These are phyloP conservation scores for Albifimbria verrucaria DNA, from an alignment of 2,329 filamentous ascomycete genomes.

Conservation along the genomic window DNA sequence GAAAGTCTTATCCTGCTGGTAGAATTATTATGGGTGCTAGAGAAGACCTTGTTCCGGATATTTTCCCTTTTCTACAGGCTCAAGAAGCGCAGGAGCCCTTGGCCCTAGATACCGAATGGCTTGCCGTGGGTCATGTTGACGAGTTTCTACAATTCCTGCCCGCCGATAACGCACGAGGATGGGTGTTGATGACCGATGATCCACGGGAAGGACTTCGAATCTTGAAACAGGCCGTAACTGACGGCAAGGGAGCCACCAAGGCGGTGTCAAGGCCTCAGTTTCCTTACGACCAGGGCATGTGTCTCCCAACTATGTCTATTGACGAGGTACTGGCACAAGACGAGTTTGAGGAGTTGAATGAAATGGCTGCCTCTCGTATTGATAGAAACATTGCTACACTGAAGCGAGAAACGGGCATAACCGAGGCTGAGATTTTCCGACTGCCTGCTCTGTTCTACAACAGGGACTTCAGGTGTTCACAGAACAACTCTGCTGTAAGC, in stretches of 20 bases:
- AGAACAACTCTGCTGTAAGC: background rate
- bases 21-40: conserved; percentile 15
- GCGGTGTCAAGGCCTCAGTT: conserved; percentile 11
- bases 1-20: conserved; percentile 14
- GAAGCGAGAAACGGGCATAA: conserved; percentile 17
- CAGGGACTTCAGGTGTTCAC: background rate
- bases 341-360: conserved; percentile 5
- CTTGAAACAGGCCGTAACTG: conserved; percentile 10
- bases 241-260: conserved; percentile 12
- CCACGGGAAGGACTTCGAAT: conserved; percentile 15
- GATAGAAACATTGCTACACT: conserved; percentile 15
- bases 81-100: conserved; percentile 33
- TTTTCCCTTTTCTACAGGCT: conserved; percentile 25
- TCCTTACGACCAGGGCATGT: conserved; percentile 3
- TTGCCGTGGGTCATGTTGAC: conserved; percentile 22
- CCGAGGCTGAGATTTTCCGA: conserved; percentile 14
- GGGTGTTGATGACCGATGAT: conserved; percentile 19
- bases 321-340: conserved; percentile 10
- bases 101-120: conserved; percentile 25
- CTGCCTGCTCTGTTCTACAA: conserved; percentile 16
- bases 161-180: conserved; percentile 18
- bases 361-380: conserved; percentile 9
- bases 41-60: conserved; percentile 9
- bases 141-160: conserved; percentile 27
- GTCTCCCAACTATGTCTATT: conserved; percentile 12